These are phyloP conservation scores for Arctium lappa DNA, from an alignment of 129 eudicot genomes.

Conservation along the genomic window DNA sequence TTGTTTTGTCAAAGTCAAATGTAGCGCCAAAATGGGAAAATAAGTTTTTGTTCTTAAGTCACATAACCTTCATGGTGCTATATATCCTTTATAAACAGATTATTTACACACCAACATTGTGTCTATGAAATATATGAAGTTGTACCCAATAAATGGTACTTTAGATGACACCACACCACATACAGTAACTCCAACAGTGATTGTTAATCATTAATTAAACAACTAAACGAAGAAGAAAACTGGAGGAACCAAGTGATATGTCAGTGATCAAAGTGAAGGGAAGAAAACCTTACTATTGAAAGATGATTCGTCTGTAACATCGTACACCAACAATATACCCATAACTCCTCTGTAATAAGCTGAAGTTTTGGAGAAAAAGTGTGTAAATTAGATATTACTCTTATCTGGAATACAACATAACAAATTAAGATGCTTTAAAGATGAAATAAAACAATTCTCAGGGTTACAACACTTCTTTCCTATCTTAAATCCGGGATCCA, in stretches of 20 bases:
- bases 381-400: slow-evolving; percentile 2
- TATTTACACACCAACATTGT: background rate
- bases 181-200: background rate
- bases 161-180: background rate
- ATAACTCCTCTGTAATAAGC: slow-evolving; percentile 93
- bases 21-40: no score
- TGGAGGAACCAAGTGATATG: background rate
- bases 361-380: slow-evolving; percentile 2
- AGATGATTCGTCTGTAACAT: slow-evolving; percentile 86
- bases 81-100: background rate
- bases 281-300: slow-evolving; percentile 73
- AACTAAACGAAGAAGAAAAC: background rate
- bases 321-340: slow-evolving; percentile 88
- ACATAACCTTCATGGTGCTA: background rate
- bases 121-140: background rate
- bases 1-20: no score
- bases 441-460: background rate
- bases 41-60: background rate
- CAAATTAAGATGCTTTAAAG: background rate
- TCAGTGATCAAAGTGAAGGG: background rate
- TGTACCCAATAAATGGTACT: background rate
- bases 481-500: background rate
- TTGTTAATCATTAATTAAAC: background rate
- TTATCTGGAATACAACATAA: slow-evolving; percentile 4
- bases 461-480: background rate